These are phyloP conservation scores for Neophaeococcomyces aloes DNA, from an alignment of 2,329 filamentous ascomycete genomes.

Conservation along the genomic window DNA sequence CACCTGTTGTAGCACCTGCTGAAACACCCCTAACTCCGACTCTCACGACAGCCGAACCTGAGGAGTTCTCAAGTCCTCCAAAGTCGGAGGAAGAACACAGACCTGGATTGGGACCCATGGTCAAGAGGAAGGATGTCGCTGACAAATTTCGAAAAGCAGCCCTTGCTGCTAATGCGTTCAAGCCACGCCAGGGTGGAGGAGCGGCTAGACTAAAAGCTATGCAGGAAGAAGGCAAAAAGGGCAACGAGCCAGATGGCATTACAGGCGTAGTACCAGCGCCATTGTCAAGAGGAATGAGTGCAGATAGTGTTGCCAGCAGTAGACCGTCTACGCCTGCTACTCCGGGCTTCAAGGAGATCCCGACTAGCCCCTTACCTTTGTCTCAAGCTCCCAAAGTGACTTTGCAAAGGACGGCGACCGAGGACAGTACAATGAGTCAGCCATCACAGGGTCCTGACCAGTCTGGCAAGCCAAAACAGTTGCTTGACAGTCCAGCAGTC, in stretches of 20 bases:
- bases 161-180: conserved; percentile 62
- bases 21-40: conserved; percentile 13
- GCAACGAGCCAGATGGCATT: conserved; percentile 74
- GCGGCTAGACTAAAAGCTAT: conserved; percentile 63
- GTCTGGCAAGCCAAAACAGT: conserved; percentile 5
- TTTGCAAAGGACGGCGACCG: conserved; percentile 27
- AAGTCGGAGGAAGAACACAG: conserved; percentile 46
- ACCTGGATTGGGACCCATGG: conserved; percentile 84
- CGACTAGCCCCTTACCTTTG: conserved; percentile 24
- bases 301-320: conserved; percentile 28
- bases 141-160: conserved; percentile 72
- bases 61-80: conserved; percentile 36
- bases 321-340: conserved; percentile 21
- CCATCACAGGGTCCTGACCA: neutral
- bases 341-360: conserved; percentile 11
- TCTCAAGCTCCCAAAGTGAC: conserved; percentile 29
- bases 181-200: conserved; percentile 76
- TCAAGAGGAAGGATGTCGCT: conserved; percentile 68
- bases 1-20: conserved; percentile 6
- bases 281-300: conserved; percentile 32
- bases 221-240: conserved; percentile 37
- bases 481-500: conserved; percentile 6
- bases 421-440: conserved; percentile 22
- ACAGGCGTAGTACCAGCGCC: conserved; percentile 79
- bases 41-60: conserved; percentile 13